Evolutionary conservation across 2,329 filamentous ascomycete species (phyloP).

Genomic region (Hypoxylon sp.): DNA sequence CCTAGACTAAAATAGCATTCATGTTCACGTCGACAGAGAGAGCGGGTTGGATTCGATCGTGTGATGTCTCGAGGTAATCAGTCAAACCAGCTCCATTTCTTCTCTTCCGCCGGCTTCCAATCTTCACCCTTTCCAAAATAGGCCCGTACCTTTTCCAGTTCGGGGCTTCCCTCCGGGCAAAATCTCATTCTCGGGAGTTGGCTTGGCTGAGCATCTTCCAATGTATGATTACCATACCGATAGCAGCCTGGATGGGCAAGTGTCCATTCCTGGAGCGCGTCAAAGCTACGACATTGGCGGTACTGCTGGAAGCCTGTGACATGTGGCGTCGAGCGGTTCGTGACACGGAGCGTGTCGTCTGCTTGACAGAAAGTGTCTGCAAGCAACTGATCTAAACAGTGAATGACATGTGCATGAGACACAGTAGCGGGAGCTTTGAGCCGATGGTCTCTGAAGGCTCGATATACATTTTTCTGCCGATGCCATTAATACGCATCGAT

Average conservation of each 20-base stretch:
- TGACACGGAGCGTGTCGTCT: constrained; percentile 23
- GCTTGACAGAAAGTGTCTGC: constrained; percentile 20
- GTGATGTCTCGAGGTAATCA: background rate
- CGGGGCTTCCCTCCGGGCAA: constrained; percentile 21
- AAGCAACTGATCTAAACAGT: constrained; percentile 25
- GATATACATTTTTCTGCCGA: constrained; percentile 22
- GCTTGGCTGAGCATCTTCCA: constrained; percentile 15
- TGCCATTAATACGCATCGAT: background rate
- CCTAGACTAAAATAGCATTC: background rate
- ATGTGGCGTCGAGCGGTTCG: constrained; percentile 17
- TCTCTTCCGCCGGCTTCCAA: constrained; percentile 24
- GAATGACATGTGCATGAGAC: constrained; percentile 8
- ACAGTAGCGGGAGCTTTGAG: constrained; percentile 8
- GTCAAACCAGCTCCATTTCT: constrained; percentile 23
- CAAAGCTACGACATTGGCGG: constrained; percentile 19
- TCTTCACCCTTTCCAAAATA: constrained; percentile 21
- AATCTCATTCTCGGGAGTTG: constrained; percentile 22
- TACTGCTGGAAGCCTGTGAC: constrained; percentile 12
- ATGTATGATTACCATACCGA: constrained; percentile 18
- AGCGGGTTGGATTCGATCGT: background rate
- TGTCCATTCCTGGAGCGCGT: constrained; percentile 20
- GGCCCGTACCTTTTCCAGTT: constrained; percentile 17
- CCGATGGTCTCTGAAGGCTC: constrained; percentile 18
- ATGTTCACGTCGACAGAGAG: background rate
- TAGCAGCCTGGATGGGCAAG: constrained; percentile 19